A percentile compares a stretch with the other conserved stretches of the same genome.
Conservation (phyloP, 106 monocot species). For the Gastrodia elata region DNA sequence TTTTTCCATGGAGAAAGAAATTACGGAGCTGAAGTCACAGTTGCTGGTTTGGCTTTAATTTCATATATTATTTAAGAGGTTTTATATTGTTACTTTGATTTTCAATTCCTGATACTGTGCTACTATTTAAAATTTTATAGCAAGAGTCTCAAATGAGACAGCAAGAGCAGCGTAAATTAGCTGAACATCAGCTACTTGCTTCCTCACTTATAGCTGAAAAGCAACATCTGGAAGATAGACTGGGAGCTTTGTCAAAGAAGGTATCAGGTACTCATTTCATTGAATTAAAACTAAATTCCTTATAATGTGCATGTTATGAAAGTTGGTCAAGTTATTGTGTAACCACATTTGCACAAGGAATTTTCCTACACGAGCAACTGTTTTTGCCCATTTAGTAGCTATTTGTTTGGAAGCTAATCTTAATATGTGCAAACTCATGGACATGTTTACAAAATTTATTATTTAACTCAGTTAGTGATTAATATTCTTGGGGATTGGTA, state of each 20-base stretch:
- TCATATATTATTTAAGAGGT: background rate
- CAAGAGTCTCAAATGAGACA: constrained; percentile 47
- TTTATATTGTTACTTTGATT: constrained; percentile 4
- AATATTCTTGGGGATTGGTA: too few species aligned
- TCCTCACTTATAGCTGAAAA: constrained; percentile 61
- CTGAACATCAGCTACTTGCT: constrained; percentile 40
- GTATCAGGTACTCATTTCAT: constrained; percentile 42
- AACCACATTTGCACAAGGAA: background rate
- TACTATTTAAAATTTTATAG: constrained; percentile 23
- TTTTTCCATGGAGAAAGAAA: constrained; percentile 61
- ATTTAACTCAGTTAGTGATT: background rate
- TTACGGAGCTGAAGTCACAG: constrained; percentile 52
- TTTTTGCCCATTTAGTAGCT: background rate
- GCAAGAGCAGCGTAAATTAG: constrained; percentile 62
- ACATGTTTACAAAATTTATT: background rate
- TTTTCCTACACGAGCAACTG: background rate
- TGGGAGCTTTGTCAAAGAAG: constrained; percentile 48
- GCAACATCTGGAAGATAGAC: constrained; percentile 64
- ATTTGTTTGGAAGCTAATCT: background rate
- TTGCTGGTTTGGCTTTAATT: constrained; percentile 39
- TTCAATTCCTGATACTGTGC: background rate
- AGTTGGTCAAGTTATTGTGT: background rate
- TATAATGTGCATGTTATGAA: background rate
- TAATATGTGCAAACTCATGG: background rate
- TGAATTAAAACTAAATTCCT: background rate